Evolutionary conservation across 2,329 filamentous ascomycete genomes (phyloP).

Genomic region (Periglandula ipomoeae): DNA sequence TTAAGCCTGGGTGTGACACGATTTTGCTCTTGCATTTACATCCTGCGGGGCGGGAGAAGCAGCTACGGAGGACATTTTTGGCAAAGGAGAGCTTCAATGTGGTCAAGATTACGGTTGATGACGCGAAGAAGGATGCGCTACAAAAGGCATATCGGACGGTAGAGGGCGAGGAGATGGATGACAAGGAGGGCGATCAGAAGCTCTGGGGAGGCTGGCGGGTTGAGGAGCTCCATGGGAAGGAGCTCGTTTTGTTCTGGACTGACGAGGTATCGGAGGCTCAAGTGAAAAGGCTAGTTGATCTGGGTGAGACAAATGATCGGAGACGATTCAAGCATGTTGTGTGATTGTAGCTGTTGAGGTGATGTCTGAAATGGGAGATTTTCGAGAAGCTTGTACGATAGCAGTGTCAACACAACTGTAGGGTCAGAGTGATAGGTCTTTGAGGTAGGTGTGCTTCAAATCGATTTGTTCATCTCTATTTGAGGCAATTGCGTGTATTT

Average conservation of each 20-base stretch:
- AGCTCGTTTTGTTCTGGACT: conserved; percentile 32
- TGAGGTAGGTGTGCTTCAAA: conserved; percentile 21
- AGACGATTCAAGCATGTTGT: conserved; percentile 18
- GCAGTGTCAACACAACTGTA: no score
- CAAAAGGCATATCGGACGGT: conserved; percentile 23
- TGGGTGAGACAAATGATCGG: conserved; percentile 13
- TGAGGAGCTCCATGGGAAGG: conserved; percentile 27
- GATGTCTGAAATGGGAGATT: no score
- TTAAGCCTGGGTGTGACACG: conserved; percentile 21
- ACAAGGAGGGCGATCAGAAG: conserved; percentile 19
- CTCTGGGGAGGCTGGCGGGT: no score
- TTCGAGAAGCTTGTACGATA: no score
- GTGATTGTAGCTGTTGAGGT: no score
- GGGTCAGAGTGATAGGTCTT: no score
- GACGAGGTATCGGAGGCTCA: conserved; percentile 26
- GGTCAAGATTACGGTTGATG: conserved; percentile 21
- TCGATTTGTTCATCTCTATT: conserved; percentile 28
- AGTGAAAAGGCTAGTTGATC: conserved; percentile 16
- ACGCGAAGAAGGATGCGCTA: conserved; percentile 24
- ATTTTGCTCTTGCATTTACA: conserved; percentile 34
- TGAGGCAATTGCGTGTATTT: conserved; percentile 20
- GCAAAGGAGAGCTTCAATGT: conserved; percentile 25
- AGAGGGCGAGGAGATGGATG: conserved; percentile 20
- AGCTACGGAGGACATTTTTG: conserved; percentile 17
- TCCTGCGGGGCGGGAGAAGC: conserved; percentile 17